Base-by-base conservation (phyloP, 768 basidiomycete genomes). In the Leccinum aurantiacum region DNA sequence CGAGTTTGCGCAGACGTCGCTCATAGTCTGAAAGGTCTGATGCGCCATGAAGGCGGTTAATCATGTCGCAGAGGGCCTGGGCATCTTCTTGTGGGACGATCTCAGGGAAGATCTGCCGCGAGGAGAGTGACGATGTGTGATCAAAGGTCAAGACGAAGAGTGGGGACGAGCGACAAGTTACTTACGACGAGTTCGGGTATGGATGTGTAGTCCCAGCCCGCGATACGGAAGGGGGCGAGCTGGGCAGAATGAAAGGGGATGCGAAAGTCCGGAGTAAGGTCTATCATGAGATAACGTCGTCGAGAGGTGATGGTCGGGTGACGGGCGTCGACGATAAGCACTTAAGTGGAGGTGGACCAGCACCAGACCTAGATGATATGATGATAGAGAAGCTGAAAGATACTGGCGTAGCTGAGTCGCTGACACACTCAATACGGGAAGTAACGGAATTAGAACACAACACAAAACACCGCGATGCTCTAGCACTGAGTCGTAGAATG, bases 211-310 rank as follows among this genome's bases (percentile, higher is more conserved):
- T 71, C 63, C 72, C 72, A 73, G 22, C 71, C 69, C 7, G 59
- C 15, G 29, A 74, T 64, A 14, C 65, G 65, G 2, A 66, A 54
- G 13, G 72, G 72, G 0, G 72, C 73, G 22, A 73, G 71, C 55
- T 69, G 71, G 17, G 65, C 56, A 7, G 67, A 69, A 50, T 73
- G 72, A 7, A 71, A 74, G 22, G 71, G 73, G 38, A 73, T 60
- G 14, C 25, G 69, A 49, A 73, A 73, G 41, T 61, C 65, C 7
- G 60, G 25, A 31, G 63, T 69, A 41, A 61, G 53, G 56, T 65
- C 67, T 64, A 73, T 69, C 44, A 25, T 64, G 29, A 3, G 29
- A 31, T 3, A 31, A 22, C 3, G 41, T 7, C 41, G 44, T 56
- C 13, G 48, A 57, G 59, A 57, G 22, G 54, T 47, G 3, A 37